Evolutionary conservation across 768 basidiomycete species (phyloP).

Genomic region (Leccinum arenicola): DNA sequence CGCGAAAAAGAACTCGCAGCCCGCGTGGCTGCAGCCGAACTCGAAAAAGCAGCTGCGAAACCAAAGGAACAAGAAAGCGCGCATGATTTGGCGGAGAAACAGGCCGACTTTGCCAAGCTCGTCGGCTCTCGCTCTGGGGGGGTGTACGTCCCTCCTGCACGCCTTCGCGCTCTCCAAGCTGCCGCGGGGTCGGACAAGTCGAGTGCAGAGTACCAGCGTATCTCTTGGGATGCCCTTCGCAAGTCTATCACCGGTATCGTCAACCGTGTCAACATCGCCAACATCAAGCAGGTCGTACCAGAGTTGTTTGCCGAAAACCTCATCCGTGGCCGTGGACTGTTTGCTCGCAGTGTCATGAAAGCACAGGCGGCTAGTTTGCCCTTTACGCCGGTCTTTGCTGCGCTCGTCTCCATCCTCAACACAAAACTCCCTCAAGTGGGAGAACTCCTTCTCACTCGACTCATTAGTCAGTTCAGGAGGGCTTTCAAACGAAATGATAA

Average conservation of each 20-base stretch:
- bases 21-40: slow-evolving; percentile 63
- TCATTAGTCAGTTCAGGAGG: slow-evolving; percentile 93
- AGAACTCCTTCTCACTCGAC: slow-evolving; percentile 81
- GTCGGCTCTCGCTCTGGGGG: slow-evolving; percentile 82
- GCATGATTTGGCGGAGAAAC: slow-evolving; percentile 57
- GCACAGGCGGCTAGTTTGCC: slow-evolving; percentile 96
- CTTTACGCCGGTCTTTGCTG: slow-evolving; percentile 96
- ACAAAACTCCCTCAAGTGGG: slow-evolving; percentile 97
- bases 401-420: slow-evolving; percentile 92
- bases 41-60: slow-evolving; percentile 55
- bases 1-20: slow-evolving; percentile 79
- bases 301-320: slow-evolving; percentile 94
- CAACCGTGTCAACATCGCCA: slow-evolving; percentile 95
- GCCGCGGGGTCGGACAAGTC: slow-evolving; percentile 81
- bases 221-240: slow-evolving; percentile 97
- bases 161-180: slow-evolving; percentile 83
- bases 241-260: slow-evolving; percentile 99
- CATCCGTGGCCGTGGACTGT: slow-evolving; percentile 88
- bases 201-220: slow-evolving; percentile 86
- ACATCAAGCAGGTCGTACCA: slow-evolving; percentile 92
- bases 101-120: slow-evolving; percentile 89
- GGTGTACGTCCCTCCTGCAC: slow-evolving; percentile 94
- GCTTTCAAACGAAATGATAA: slow-evolving; percentile 98
- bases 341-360: slow-evolving; percentile 95
- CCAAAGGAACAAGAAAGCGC: slow-evolving; percentile 44